Conservation (phyloP, 2,329 filamentous ascomycete species). For the Coleophoma crateriformis region DNA sequence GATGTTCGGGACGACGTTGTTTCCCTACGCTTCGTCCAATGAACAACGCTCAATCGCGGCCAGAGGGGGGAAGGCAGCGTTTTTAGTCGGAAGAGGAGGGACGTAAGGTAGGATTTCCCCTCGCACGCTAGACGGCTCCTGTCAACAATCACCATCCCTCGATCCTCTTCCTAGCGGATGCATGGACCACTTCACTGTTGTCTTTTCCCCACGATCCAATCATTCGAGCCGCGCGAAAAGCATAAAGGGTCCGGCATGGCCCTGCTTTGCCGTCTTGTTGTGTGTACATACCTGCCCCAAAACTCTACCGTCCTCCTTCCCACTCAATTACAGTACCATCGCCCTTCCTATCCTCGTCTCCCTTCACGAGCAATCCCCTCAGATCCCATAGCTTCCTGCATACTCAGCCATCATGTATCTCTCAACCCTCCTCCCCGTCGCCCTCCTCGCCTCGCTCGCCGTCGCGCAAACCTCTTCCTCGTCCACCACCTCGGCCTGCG, state of each 20-base stretch:
- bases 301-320: neutral
- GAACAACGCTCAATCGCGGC: no score
- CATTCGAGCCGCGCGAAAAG: no score
- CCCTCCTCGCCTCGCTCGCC: constrained; percentile 22
- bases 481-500: constrained; percentile 19
- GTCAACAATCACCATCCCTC: no score
- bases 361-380: neutral
- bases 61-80: no score
- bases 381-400: neutral
- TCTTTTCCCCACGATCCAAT: no score
- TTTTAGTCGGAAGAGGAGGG: no score
- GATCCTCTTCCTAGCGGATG: no score
- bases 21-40: no score
- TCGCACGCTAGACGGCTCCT: no score
- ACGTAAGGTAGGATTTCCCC: no score
- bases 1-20: no score
- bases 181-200: no score
- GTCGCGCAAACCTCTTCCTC: constrained; percentile 17
- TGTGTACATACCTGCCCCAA: neutral
- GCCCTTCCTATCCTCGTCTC: neutral
- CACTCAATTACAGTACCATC: neutral
- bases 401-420: constrained; percentile 14
- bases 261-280: neutral
- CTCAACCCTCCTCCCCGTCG: constrained; percentile 15
- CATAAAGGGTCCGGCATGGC: neutral